A percentile compares a stretch with the other conserved stretches of the same genome.
Conservation (phyloP, 768 basidiomycete species). For the Lentinula detonsa region DNA sequence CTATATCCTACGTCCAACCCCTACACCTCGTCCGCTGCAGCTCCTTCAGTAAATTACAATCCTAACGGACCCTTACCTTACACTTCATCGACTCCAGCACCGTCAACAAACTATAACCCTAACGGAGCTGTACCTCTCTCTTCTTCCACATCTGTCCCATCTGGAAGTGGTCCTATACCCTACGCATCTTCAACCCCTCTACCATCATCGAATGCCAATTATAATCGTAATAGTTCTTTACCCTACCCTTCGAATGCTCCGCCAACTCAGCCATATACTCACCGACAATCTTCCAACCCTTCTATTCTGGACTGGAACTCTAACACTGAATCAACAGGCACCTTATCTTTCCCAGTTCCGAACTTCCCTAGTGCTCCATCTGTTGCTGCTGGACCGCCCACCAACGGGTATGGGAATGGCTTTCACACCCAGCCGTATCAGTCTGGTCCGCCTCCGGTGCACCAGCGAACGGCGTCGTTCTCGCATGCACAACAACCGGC, state of each 20-base stretch:
- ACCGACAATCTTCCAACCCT: background rate
- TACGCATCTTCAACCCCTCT: background rate
- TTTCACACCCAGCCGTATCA: constrained; percentile 9
- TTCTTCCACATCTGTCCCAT: background rate
- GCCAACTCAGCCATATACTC: background rate
- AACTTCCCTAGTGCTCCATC: constrained; percentile 20
- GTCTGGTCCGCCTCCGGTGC: constrained; percentile 11
- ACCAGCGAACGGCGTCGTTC: background rate
- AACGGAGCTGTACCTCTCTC: background rate
- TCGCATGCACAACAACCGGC: background rate
- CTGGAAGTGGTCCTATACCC: background rate
- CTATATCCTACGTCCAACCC: background rate
- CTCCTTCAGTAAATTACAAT: background rate
- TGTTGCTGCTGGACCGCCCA: constrained; percentile 9
- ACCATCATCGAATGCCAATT: background rate
- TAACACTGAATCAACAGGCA: background rate
- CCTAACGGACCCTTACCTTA: background rate
- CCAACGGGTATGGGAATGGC: constrained; percentile 12
- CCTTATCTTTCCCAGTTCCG: constrained; percentile 24
- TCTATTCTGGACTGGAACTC: background rate
- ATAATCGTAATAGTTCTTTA: background rate
- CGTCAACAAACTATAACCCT: background rate
- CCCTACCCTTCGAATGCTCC: background rate
- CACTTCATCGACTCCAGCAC: background rate
- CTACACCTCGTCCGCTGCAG: background rate